Percentiles rank a stretch among this genome's conserved stretches.
Evolutionary conservation across 108 stramenopile genomes (phyloP).

Genomic region (Skeletonema tropicum): DNA sequence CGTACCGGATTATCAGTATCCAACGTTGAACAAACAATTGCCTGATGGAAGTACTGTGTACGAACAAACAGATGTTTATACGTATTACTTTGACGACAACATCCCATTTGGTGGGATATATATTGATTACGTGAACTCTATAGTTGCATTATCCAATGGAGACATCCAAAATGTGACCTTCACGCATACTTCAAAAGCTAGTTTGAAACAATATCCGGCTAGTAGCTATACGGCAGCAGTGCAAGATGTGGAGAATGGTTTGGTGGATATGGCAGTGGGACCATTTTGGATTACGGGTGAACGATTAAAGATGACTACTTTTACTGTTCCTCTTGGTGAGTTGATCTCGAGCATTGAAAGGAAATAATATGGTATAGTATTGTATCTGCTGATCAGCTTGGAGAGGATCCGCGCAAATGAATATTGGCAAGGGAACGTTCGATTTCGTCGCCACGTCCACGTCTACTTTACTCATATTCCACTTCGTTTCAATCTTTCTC

Average conservation of each 20-base stretch:
- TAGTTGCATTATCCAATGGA: slow-evolving; percentile 5
- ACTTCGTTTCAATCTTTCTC: not conserved
- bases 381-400: not conserved
- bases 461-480: too few relatives aligned
- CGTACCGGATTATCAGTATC: not conserved
- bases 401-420: too few relatives aligned
- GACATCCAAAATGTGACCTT: slow-evolving; percentile 21
- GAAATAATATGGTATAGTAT: too few relatives aligned
- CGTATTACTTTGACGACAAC: slow-evolving; percentile 6
- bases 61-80: not conserved
- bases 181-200: slow-evolving; percentile 18
- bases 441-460: too few relatives aligned
- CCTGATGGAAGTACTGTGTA: not conserved
- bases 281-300: slow-evolving; percentile 34
- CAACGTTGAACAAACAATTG: slow-evolving; percentile 6
- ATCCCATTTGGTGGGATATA: slow-evolving; percentile 20
- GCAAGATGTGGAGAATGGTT: slow-evolving; percentile 26
- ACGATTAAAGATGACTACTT: not conserved
- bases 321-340: slow-evolving; percentile 10
- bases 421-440: too few relatives aligned
- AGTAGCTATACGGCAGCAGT: slow-evolving; percentile 11
- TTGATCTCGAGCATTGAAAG: not conserved
- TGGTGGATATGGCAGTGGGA: slow-evolving; percentile 27
- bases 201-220: not conserved
- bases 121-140: slow-evolving; percentile 6